Base-by-base conservation (phyloP, 2,329 filamentous ascomycete genomes). In the Pestalotiopsis sp. region DNA sequence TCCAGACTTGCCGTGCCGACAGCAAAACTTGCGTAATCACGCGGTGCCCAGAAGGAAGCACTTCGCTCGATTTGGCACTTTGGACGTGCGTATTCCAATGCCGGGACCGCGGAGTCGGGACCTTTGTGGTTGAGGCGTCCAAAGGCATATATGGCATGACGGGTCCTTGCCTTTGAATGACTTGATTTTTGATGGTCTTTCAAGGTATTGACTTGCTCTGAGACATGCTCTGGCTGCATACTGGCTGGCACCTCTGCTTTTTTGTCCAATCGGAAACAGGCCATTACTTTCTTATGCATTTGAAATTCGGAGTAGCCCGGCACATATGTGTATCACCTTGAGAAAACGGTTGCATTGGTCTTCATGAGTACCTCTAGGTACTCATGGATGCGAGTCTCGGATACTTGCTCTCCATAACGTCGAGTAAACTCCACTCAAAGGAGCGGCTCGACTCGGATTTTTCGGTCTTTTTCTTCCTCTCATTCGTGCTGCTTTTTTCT, bases 71-170 rank as follows among this genome's bases (percentile, higher is more conserved):
- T 62, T 62, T 39, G 59, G 59, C 59, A 23, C 45, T 52, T 20
- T 7, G 9, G 31, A n/a, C 25, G 27, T 62, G 59, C 20, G 31
- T 13, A 9, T 36, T 36, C 31, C 59, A 14, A 62, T 31, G 17
- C 59, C 59, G 59, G 17, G 59, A n/a, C 59, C 59, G 31, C 25
- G 59, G 59, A 13, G 59, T 39, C 59, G 59, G 59, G 59, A 62
- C 59, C n/a, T n/a, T 27, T 17, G 27, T 23, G 27, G 27, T 14
- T 62, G 25, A 62, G 31, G 25, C 59, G 14, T 20, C 14, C 23
- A 59, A 31, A 52, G 45, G 20, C 45, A 52, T 23, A n/a, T n/a
- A 11, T 17, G 45, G 9, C 45, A 11, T 17, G 45, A n/a, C 45
- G 45, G 45, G 45, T 11, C 20, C 17, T 52, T 4, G 7, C 17